phyloP scores from a whole-genome alignment of 2,329 filamentous ascomycete species.

The Penicillium sp. region DNA sequence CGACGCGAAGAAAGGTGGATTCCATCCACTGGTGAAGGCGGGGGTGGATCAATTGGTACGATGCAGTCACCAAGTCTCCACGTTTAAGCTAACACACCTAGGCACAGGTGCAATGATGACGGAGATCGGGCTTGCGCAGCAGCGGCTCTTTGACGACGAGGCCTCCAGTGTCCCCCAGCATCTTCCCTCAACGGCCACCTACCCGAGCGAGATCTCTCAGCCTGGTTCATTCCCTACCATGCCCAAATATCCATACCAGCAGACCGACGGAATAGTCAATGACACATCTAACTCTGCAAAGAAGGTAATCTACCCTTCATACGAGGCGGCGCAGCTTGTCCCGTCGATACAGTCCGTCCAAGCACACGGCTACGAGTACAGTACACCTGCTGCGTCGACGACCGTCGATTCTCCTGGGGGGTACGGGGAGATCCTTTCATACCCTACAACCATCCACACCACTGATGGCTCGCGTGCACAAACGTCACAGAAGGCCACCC shows the following conservation, averaged over 20 bases:
- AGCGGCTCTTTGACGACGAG: slow-evolving; percentile 29
- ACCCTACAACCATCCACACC: neutral
- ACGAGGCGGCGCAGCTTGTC: slow-evolving; percentile 11
- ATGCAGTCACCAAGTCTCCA: neutral
- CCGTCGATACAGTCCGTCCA: neutral
- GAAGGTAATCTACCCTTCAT: neutral
- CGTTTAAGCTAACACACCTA: neutral
- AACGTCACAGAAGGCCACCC: slow-evolving; percentile 10
- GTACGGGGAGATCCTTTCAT: neutral
- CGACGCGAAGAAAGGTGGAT: slow-evolving; percentile 36
- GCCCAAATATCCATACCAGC: slow-evolving; percentile 3
- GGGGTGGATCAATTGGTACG: slow-evolving; percentile 31
- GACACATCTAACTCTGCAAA: neutral
- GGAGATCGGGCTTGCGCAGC: slow-evolving; percentile 33
- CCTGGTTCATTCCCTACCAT: slow-evolving; percentile 15
- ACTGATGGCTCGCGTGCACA: neutral
- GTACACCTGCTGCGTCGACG: slow-evolving; percentile 3
- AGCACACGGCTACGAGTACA: slow-evolving; percentile 10
- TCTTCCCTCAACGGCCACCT: slow-evolving; percentile 14
- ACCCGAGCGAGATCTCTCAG: slow-evolving; percentile 15
- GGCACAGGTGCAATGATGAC: slow-evolving; percentile 30
- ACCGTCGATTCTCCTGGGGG: slow-evolving; percentile 1
- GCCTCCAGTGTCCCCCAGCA: slow-evolving; percentile 11
- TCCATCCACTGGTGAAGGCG: slow-evolving; percentile 21
- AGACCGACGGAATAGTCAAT: neutral